phyloP scores from a whole-genome alignment of 495 filamentous ascomycete genomes.

The Paragyromitra xinjiangensis region DNA sequence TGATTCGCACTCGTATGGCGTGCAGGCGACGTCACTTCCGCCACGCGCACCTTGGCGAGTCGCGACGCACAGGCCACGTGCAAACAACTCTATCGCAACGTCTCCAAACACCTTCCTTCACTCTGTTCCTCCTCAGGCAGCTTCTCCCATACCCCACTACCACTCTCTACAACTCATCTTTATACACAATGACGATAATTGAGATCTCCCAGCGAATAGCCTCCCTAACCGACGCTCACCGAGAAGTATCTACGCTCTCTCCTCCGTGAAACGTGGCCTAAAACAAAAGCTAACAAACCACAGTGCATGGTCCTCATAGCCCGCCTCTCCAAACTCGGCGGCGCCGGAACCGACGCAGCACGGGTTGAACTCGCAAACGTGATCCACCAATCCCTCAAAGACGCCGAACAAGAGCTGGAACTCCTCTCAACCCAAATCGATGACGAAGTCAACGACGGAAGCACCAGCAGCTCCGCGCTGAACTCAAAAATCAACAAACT shows the following conservation, averaged over 20 bases:
- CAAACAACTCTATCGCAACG: conserved; percentile 51
- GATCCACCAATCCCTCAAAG: conserved; percentile 82
- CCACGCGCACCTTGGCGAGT: conserved; percentile 20
- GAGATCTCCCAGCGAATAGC: conserved; percentile 54
- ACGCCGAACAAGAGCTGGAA: conserved; percentile 87
- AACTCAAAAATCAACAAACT: conserved; percentile 71
- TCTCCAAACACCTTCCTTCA: conserved; percentile 21
- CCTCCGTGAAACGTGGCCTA: conserved; percentile 30
- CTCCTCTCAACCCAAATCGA: conserved; percentile 79
- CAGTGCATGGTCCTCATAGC: conserved; percentile 56
- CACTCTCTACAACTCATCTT: background rate
- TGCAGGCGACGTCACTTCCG: conserved; percentile 34
- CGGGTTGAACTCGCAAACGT: conserved; percentile 79
- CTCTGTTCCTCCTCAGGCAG: background rate
- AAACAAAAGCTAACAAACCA: conserved; percentile 16
- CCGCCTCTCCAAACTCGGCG: conserved; percentile 53
- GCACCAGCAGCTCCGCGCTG: conserved; percentile 68
- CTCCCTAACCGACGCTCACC: conserved; percentile 55
- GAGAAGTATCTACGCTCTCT: conserved; percentile 41
- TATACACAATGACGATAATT: conserved; percentile 46
- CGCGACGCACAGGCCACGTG: conserved; percentile 46
- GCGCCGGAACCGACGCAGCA: conserved; percentile 35
- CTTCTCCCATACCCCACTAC: background rate
- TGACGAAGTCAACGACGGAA: conserved; percentile 62
- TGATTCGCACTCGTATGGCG: conserved; percentile 32